Base-by-base conservation (phyloP, 306 rosid species). In the Dryas drummondii region DNA sequence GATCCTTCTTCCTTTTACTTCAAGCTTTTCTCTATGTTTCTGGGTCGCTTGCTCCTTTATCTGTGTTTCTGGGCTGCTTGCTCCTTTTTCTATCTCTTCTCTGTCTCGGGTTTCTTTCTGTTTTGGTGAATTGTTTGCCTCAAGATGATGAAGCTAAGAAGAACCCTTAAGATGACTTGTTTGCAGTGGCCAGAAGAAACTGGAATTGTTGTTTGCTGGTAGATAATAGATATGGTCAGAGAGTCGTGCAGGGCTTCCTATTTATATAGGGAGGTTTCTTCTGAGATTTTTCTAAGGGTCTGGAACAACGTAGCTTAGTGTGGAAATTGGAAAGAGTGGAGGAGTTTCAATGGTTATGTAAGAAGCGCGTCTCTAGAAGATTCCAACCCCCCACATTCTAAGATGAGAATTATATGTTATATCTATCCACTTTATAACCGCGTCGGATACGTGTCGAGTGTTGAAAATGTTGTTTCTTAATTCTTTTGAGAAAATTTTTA, bases 351-450 rank as follows among this genome's bases (percentile, higher is more conserved):
- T 22, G 7, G 55, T 44, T 54, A 8, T 22, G 54, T 45, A 44
- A 42, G 27, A 53, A 67, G 68, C 74, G 80, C 46, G 79, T 66
- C 0, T 61, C 48, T 53, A 11, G 46, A 66, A 37, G 17, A 27
- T 72, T 72, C 76, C 68, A 72, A 48, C 8, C 55, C 66, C 40
- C 56, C 4, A 13, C 26, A 2, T 14, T 49, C 48, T 5, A n/a
- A 46, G 70, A 46, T n/a, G 5, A 66, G n/a, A 11, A 45, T 26
- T 44, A 11, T 13, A 37, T 61, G 66, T 3, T 7, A 7, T 32
- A 61, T 14, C 8, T 13, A 60, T 32, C 47, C 26, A 22, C 26
- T 4, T 54, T 54, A 54, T 57, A 10, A 8, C 4, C 47, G 22
- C 46, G 46, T 61, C 27, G 66, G 66, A 61, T 61, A 32, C 37